Evolutionary conservation across 2,329 filamentous ascomycete species (phyloP).

Genomic region (Nannizzia gypsea): DNA sequence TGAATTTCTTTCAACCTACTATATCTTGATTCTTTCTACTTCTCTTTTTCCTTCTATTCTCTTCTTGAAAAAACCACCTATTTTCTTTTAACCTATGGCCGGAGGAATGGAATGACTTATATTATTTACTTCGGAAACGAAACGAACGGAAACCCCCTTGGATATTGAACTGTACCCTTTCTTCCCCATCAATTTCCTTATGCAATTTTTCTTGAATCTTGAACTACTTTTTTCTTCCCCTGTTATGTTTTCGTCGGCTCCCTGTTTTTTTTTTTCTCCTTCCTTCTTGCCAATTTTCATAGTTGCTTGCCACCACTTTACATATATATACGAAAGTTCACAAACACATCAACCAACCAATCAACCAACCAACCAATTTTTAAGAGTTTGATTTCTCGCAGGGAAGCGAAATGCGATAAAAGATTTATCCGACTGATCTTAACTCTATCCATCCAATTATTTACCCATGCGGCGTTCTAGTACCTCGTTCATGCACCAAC

Average conservation of each 20-base stretch:
- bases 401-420: slow-evolving; percentile 2
- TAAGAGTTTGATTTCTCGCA: not conserved
- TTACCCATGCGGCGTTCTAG: not conserved
- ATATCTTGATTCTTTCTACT: not conserved
- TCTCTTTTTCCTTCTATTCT: not conserved
- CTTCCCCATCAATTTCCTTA: not conserved
- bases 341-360: not conserved
- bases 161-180: not conserved
- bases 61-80: not conserved
- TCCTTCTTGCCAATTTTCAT: not conserved
- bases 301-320: not conserved
- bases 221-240: no score
- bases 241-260: not conserved
- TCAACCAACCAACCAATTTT: not conserved
- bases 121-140: not conserved
- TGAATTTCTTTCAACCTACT: slow-evolving; percentile 27
- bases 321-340: not conserved
- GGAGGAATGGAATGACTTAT: slow-evolving; percentile 1
- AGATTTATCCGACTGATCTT: not conserved
- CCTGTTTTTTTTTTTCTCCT: not conserved
- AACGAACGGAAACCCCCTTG: not conserved
- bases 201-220: not conserved
- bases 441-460: no score
- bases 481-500: not conserved
- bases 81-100: not conserved